phyloP scores from a whole-genome alignment of 345 rosid genomes.

The Raphanus sativus region DNA sequence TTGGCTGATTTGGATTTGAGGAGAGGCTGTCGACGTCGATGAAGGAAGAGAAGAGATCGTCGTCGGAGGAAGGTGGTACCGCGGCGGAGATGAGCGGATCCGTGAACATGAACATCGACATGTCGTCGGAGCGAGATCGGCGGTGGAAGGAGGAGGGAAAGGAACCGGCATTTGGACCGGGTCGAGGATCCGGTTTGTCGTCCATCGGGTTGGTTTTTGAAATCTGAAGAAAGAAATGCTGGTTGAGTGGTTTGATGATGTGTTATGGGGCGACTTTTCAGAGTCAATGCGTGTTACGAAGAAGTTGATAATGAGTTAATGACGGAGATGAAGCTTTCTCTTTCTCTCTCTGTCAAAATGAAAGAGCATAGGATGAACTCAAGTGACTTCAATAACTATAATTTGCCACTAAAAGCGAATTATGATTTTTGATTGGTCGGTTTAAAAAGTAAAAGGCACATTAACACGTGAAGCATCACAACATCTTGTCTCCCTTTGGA shows the following conservation, averaged over 20 bases:
- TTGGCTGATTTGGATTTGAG: conserved; percentile 29
- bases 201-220: conserved; percentile 2
- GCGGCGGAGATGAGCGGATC: conserved; percentile 39
- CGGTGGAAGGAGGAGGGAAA: conserved; percentile 45
- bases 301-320: conserved; percentile 6
- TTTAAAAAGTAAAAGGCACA: conserved; percentile 31
- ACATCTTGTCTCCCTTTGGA: conserved; percentile 31
- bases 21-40: conserved; percentile 53
- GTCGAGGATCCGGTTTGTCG: conserved; percentile 27
- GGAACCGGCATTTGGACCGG: conserved; percentile 8
- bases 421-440: not conserved
- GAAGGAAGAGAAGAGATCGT: conserved; percentile 66
- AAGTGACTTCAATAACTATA: not conserved
- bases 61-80: conserved; percentile 51
- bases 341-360: conserved; percentile 18
- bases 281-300: conserved; percentile 13
- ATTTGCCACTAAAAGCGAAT: not conserved
- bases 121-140: conserved; percentile 62
- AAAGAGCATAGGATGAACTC: not conserved
- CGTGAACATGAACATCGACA: conserved; percentile 53
- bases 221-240: conserved; percentile 14
- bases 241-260: not conserved
- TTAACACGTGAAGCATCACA: conserved; percentile 40
- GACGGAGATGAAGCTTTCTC: conserved; percentile 26
- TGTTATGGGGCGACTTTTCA: not conserved